phyloP scores from a whole-genome alignment of 139 green algal genomes.

The Chlorella sp. region DNA sequence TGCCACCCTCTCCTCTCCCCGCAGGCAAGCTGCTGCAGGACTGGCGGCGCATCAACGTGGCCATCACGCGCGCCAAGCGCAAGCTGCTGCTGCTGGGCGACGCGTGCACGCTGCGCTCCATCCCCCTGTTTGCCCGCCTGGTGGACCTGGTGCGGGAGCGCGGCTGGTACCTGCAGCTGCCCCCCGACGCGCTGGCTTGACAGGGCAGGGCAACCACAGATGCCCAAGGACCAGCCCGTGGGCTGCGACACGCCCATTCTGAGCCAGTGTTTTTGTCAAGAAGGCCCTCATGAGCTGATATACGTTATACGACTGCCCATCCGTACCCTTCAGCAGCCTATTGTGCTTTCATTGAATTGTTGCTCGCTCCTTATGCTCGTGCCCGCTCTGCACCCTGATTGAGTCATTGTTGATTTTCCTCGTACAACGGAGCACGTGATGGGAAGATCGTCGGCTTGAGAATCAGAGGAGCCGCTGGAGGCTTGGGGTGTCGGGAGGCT shows the following conservation, averaged over 20 bases:
- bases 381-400: not conserved
- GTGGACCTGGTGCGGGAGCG: conserved; percentile 15
- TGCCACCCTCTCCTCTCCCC: not conserved
- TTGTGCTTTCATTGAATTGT: not conserved
- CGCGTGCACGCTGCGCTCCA: conserved; percentile 51
- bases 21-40: conserved; percentile 79
- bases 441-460: too few species aligned
- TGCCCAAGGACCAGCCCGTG: not conserved
- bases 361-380: not conserved
- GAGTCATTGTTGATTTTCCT: not conserved
- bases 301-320: not conserved
- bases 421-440: not conserved
- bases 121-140: conserved; percentile 55
- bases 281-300: too few species aligned
- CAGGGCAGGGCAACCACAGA: too few species aligned
- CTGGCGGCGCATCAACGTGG: conserved; percentile 94
- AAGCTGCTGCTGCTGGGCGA: conserved; percentile 88
- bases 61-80: conserved; percentile 85
- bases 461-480: not conserved
- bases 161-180: conserved; percentile 39
- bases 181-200: not conserved
- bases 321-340: not conserved
- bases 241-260: not conserved
- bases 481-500: too few species aligned
- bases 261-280: too few species aligned